A percentile compares a stretch with the other conserved stretches of the same genome.
phyloP scores from a whole-genome alignment of 2,329 filamentous ascomycete species.

The Dactylellina leptospora region DNA sequence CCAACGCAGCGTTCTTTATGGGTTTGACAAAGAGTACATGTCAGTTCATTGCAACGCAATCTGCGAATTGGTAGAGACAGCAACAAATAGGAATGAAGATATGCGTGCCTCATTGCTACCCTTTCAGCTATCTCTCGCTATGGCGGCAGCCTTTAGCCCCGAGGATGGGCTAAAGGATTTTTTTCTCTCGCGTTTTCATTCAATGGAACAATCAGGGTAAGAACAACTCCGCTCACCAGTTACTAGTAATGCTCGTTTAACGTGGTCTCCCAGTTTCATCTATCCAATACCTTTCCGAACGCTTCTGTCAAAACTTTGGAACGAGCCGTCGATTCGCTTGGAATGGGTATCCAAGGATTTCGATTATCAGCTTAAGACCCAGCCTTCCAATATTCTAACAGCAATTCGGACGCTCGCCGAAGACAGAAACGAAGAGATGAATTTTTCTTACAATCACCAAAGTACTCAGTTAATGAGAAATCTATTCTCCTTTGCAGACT shows the following conservation, averaged over 20 bases:
- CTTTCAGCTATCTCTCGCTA: conserved; percentile 77
- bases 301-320: conserved; percentile 79
- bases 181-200: conserved; percentile 79
- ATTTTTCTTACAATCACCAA: conserved; percentile 30
- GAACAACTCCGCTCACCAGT: conserved; percentile 17
- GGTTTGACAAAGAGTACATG: conserved; percentile 59
- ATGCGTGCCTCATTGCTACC: conserved; percentile 71
- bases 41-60: conserved; percentile 72
- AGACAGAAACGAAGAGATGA: conserved; percentile 45
- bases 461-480: conserved; percentile 49
- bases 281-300: conserved; percentile 77
- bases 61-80: conserved; percentile 79
- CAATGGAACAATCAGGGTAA: conserved; percentile 77
- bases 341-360: conserved; percentile 84
- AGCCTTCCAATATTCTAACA: conserved; percentile 27
- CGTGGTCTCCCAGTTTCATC: conserved; percentile 73
- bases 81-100: conserved; percentile 71
- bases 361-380: neutral
- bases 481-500: conserved; percentile 44
- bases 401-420: conserved; percentile 40
- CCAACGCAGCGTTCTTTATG: conserved; percentile 61
- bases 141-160: conserved; percentile 81
- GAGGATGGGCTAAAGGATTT: conserved; percentile 80
- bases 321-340: conserved; percentile 73
- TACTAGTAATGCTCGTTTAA: conserved; percentile 15